A percentile compares a stretch with the other conserved stretches of the same genome.
These are phyloP conservation scores for Penicillium sp. DNA, from an alignment of 2,329 filamentous ascomycete genomes.

Conservation along the genomic window DNA sequence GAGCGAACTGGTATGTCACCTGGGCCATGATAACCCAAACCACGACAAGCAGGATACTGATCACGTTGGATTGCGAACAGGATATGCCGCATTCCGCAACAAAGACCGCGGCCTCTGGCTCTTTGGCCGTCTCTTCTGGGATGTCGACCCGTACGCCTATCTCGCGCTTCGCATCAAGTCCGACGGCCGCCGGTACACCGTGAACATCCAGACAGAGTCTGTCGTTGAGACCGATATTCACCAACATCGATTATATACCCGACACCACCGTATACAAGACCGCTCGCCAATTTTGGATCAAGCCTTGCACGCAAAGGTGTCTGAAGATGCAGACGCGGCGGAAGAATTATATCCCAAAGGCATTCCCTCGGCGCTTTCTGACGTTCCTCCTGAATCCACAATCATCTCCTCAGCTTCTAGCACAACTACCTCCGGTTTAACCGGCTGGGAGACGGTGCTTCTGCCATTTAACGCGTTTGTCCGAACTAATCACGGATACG, in stretches of 20 bases:
- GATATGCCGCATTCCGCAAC: constrained; percentile 90
- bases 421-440: constrained; percentile 63
- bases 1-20: constrained; percentile 39
- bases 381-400: constrained; percentile 38
- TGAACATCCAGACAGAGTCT: constrained; percentile 94
- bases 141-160: constrained; percentile 85
- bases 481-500: constrained; percentile 86
- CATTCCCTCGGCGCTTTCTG: constrained; percentile 39
- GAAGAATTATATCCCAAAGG: constrained; percentile 28
- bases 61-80: constrained; percentile 47
- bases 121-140: constrained; percentile 85
- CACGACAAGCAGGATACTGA: background rate
- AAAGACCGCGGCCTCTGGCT: constrained; percentile 72
- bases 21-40: background rate
- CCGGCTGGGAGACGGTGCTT: constrained; percentile 93
- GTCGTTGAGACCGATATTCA: constrained; percentile 94
- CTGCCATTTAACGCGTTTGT: constrained; percentile 93
- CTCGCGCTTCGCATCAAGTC: constrained; percentile 86
- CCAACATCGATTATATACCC: constrained; percentile 77
- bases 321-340: constrained; percentile 23
- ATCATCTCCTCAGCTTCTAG: constrained; percentile 34
- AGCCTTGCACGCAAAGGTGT: constrained; percentile 13
- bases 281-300: constrained; percentile 13
- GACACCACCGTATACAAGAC: constrained; percentile 39
- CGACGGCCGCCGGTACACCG: constrained; percentile 87